phyloP scores from a whole-genome alignment of 2,329 filamentous ascomycete species.

The Sporothrix pseudoabietina region DNA sequence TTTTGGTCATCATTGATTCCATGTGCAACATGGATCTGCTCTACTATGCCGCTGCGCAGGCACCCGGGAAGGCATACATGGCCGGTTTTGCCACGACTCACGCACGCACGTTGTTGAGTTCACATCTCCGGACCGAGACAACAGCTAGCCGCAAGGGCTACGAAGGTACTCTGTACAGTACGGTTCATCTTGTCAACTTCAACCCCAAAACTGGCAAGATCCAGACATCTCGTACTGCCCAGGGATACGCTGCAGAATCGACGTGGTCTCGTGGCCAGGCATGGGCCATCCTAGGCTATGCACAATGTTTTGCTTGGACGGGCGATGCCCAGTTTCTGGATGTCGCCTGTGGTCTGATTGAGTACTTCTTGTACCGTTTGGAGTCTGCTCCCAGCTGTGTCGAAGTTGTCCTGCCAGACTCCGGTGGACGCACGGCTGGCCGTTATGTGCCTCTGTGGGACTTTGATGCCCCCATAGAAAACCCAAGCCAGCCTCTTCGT shows the following conservation, averaged over 20 bases:
- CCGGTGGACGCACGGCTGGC: neutral
- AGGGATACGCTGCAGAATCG: neutral
- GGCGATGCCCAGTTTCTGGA: neutral
- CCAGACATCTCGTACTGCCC: neutral
- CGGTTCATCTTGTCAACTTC: slow-evolving; percentile 6
- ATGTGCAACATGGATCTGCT: slow-evolving; percentile 14
- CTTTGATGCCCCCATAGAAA: neutral
- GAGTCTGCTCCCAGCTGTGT: neutral
- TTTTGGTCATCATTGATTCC: neutral
- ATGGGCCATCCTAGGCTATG: neutral
- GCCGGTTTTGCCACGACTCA: neutral
- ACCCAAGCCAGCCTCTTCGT: neutral
- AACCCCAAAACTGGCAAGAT: neutral
- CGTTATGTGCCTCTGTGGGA: slow-evolving; percentile 3
- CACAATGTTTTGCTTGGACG: slow-evolving; percentile 2
- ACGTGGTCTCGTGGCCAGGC: slow-evolving; percentile 10
- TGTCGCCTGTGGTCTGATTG: neutral
- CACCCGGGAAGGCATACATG: neutral
- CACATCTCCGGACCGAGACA: neutral
- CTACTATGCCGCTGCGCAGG: neutral
- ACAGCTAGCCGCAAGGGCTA: neutral
- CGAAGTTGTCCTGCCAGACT: neutral
- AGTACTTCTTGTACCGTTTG: neutral
- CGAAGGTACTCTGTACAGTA: neutral
- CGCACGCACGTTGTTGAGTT: neutral